A percentile compares a stretch with the other conserved stretches of the same genome.
Conservation (phyloP, 208 protist genomes). For the Perkinsela sp. region DNA sequence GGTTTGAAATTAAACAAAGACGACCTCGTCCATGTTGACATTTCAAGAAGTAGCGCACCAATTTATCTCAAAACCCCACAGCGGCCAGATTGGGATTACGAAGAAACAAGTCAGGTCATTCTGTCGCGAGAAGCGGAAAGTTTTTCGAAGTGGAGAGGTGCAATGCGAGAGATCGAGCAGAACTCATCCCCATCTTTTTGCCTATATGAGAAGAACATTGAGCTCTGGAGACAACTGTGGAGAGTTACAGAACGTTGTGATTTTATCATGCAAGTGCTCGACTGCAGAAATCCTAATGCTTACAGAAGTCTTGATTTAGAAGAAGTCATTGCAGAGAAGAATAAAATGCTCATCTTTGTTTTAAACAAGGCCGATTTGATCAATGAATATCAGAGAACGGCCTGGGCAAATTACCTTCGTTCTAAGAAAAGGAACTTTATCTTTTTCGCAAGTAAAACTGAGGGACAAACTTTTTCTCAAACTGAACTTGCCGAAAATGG, state of each 20-base stretch:
- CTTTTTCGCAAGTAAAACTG: conserved; percentile 45
- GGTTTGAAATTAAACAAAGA: background rate
- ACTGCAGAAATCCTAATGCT: conserved; percentile 85
- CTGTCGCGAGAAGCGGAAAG: conserved; percentile 24
- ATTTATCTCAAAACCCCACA: conserved; percentile 36
- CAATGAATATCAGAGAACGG: conserved; percentile 51
- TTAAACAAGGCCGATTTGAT: conserved; percentile 96
- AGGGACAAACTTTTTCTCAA: background rate
- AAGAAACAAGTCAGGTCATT: conserved; percentile 22
- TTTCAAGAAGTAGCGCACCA: background rate
- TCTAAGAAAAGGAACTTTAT: conserved; percentile 33
- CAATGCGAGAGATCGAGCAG: conserved; percentile 63
- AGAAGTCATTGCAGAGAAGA: conserved; percentile 14
- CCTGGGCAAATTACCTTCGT: conserved; percentile 75
- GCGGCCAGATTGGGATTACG: conserved; percentile 38
- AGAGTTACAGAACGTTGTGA: conserved; percentile 81
- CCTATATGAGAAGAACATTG: conserved; percentile 94
- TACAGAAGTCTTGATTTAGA: conserved; percentile 66
- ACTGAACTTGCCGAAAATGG: background rate
- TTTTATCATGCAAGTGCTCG: conserved; percentile 73
- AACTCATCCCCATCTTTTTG: conserved; percentile 71
- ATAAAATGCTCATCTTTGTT: conserved; percentile 64
- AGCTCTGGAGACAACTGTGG: conserved; percentile 97
- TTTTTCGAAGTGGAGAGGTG: conserved; percentile 67
- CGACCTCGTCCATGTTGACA: background rate